These are phyloP conservation scores for Pseudogymnoascus sp. DNA, from an alignment of 2,329 filamentous ascomycete genomes.

Conservation along the genomic window DNA sequence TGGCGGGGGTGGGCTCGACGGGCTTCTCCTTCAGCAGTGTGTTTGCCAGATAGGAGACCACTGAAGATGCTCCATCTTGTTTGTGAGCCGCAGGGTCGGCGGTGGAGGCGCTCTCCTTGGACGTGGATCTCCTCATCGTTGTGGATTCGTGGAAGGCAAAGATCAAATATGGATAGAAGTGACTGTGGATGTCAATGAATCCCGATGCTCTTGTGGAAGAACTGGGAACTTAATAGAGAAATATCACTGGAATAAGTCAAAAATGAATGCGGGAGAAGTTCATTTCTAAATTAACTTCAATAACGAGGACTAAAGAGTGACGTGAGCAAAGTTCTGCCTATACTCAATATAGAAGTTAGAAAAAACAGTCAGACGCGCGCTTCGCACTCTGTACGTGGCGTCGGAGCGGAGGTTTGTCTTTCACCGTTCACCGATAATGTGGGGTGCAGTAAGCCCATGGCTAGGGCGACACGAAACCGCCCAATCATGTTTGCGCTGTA, in stretches of 20 bases:
- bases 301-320: not conserved
- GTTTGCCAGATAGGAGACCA: not conserved
- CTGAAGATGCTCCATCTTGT: not conserved
- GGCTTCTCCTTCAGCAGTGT: not conserved
- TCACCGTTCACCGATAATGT: not conserved
- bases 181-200: not conserved
- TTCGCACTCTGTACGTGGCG: not conserved
- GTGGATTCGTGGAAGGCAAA: not conserved
- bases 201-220: not conserved
- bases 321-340: conserved; percentile 2
- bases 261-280: not conserved
- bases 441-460: not conserved
- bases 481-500: not conserved
- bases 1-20: conserved; percentile 12
- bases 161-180: not conserved
- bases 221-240: not conserved
- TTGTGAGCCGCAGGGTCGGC: not conserved
- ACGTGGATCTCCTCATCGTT: not conserved
- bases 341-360: not conserved
- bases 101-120: not conserved
- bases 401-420: not conserved
- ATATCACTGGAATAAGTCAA: not conserved
- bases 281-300: not conserved
- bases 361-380: conserved; percentile 1
- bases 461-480: not conserved